Evolutionary conservation across 768 basidiomycete genomes (phyloP).

Genomic region (Lentinula raphanica): DNA sequence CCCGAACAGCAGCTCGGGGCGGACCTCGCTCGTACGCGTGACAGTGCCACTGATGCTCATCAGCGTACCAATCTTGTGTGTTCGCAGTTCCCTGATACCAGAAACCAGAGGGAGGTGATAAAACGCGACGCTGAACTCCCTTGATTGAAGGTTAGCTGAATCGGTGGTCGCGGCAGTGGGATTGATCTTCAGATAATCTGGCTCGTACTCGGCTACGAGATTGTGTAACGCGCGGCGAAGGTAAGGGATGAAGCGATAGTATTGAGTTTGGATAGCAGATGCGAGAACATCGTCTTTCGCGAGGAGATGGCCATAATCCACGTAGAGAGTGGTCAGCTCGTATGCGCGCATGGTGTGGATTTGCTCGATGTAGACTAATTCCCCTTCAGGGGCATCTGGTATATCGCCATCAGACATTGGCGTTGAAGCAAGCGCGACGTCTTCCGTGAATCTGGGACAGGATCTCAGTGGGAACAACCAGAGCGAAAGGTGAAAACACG

Average conservation of each 20-base stretch:
- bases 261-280: slow-evolving; percentile 88
- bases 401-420: slow-evolving; percentile 69
- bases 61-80: slow-evolving; percentile 89
- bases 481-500: slow-evolving; percentile 21
- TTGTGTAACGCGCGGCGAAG: slow-evolving; percentile 87
- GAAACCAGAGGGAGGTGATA: slow-evolving; percentile 91
- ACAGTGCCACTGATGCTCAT: slow-evolving; percentile 97
- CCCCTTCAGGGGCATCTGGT: slow-evolving; percentile 50
- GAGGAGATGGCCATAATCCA: slow-evolving; percentile 90
- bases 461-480: slow-evolving; percentile 9
- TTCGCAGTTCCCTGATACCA: slow-evolving; percentile 89
- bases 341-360: slow-evolving; percentile 94
- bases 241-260: slow-evolving; percentile 95
- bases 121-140: slow-evolving; percentile 94
- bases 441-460: slow-evolving; percentile 73
- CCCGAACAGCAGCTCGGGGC: slow-evolving; percentile 90
- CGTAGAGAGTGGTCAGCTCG: slow-evolving; percentile 91
- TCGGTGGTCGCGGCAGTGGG: slow-evolving; percentile 83
- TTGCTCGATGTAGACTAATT: slow-evolving; percentile 84
- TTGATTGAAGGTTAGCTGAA: slow-evolving; percentile 81
- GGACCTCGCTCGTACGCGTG: slow-evolving; percentile 93
- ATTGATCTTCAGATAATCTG: slow-evolving; percentile 93
- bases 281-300: slow-evolving; percentile 91
- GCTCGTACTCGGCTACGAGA: slow-evolving; percentile 84
- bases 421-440: slow-evolving; percentile 72